phyloP scores from a whole-genome alignment of 179 eudicot species.

The Spinacia oleracea region DNA sequence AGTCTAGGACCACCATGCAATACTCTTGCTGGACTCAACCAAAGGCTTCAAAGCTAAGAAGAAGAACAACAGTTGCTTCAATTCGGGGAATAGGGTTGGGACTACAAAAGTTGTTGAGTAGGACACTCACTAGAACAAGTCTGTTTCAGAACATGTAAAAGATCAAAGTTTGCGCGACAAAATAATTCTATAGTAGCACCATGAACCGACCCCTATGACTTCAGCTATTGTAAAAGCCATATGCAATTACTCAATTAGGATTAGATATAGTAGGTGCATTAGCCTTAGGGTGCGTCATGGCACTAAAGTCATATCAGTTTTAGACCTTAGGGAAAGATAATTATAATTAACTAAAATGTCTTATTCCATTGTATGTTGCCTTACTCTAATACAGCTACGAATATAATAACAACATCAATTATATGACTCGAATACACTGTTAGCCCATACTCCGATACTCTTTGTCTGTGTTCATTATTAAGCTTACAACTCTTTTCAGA shows the following conservation, averaged over 20 bases:
- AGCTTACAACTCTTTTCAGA: slow-evolving; percentile 18
- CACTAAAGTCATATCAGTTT: slow-evolving; percentile 1
- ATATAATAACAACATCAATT: background rate
- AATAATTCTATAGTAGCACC: slow-evolving; percentile 18
- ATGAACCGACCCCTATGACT: slow-evolving; percentile 23
- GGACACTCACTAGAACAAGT: slow-evolving; percentile 2
- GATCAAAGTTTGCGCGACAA: slow-evolving; percentile 20
- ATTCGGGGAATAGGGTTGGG: slow-evolving; percentile 11
- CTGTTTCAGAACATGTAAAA: slow-evolving; percentile 15
- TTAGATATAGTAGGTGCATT: background rate
- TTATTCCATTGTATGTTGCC: background rate
- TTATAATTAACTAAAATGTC: background rate
- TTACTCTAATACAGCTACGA: slow-evolving; percentile 6
- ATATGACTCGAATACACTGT: background rate
- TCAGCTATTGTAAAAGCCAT: slow-evolving; percentile 3
- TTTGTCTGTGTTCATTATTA: background rate
- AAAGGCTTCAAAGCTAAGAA: slow-evolving; percentile 17
- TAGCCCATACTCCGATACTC: slow-evolving; percentile 13
- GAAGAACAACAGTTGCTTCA: slow-evolving; percentile 19
- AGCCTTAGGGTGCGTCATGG: slow-evolving; percentile 11
- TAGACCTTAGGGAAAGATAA: background rate
- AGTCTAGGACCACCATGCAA: slow-evolving; percentile 5
- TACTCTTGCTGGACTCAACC: slow-evolving; percentile 6
- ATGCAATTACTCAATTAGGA: slow-evolving; percentile 16
- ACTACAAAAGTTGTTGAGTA: slow-evolving; percentile 18